These are phyloP conservation scores for Vitis labrusca DNA, from an alignment of 164 flowering plant genomes.

Conservation along the genomic window DNA sequence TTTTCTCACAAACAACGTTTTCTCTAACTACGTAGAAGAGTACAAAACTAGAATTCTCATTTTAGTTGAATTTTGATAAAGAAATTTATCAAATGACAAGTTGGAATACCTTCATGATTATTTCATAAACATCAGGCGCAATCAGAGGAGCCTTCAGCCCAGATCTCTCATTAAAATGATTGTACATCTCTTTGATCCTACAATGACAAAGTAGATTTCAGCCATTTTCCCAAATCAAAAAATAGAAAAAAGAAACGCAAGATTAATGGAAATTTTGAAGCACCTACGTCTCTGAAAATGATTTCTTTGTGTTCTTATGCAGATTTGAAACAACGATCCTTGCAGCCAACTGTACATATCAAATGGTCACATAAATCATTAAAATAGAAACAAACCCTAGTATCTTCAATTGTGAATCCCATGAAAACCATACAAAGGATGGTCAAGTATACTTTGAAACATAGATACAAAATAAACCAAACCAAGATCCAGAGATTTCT, in stretches of 20 bases:
- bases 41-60: too few relatives aligned
- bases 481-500: too few relatives aligned
- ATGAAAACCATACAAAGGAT: not conserved
- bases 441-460: too few relatives aligned
- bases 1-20: too few relatives aligned
- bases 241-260: not conserved
- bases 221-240: not conserved
- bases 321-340: slow-evolving; percentile 95
- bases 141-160: slow-evolving; percentile 81
- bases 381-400: not conserved
- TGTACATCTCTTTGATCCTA: slow-evolving; percentile 87
- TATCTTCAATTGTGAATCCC: not conserved
- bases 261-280: not conserved
- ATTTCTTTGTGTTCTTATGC: slow-evolving; percentile 92
- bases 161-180: slow-evolving; percentile 69
- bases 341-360: slow-evolving; percentile 73
- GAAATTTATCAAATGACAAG: too few relatives aligned
- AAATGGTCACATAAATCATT: not conserved
- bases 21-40: too few relatives aligned
- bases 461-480: too few relatives aligned
- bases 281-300: slow-evolving; percentile 96
- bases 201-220: slow-evolving; percentile 6
- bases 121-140: slow-evolving; percentile 95
- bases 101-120: slow-evolving; percentile 77
- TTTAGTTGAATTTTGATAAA: too few relatives aligned